Evolutionary conservation across 2,329 filamentous ascomycete genomes (phyloP).

Genomic region (Decorospora gaudefroyi): DNA sequence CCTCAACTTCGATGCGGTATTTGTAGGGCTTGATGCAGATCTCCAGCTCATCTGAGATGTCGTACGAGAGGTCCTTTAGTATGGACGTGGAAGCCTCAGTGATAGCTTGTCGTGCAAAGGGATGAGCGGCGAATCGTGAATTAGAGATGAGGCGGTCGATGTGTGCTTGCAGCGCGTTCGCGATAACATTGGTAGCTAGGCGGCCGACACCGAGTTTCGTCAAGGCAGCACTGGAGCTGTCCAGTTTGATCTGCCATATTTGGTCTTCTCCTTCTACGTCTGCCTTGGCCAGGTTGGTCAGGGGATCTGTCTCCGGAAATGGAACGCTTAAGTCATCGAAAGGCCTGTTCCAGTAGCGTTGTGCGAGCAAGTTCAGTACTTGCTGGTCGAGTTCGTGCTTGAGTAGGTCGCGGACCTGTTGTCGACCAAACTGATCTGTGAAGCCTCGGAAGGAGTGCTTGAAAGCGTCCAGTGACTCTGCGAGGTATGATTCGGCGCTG

Average conservation of each 20-base stretch:
- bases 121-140: conserved; percentile 87
- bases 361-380: conserved; percentile 88
- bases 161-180: conserved; percentile 81
- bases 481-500: conserved; percentile 93
- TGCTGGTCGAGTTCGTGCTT: conserved; percentile 94
- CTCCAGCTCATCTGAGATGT: conserved; percentile 95
- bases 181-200: conserved; percentile 87
- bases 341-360: conserved; percentile 96
- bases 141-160: conserved; percentile 76
- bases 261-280: conserved; percentile 71
- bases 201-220: conserved; percentile 94
- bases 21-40: conserved; percentile 99
- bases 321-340: conserved; percentile 76
- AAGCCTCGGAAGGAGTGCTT: conserved; percentile 98
- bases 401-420: conserved; percentile 84
- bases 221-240: conserved; percentile 84
- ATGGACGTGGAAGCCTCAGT: conserved; percentile 87
- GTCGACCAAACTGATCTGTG: conserved; percentile 83
- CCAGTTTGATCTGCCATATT: conserved; percentile 93
- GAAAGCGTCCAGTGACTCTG: conserved; percentile 92
- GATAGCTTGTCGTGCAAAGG: conserved; percentile 91
- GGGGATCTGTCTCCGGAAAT: conserved; percentile 69
- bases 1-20: conserved; percentile 93
- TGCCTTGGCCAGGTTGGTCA: conserved; percentile 80
- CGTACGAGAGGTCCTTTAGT: conserved; percentile 91